A percentile compares a stretch with the other conserved stretches of the same genome.
Conservation (phyloP, 164 flowering plant genomes). For the Piper betle region DNA sequence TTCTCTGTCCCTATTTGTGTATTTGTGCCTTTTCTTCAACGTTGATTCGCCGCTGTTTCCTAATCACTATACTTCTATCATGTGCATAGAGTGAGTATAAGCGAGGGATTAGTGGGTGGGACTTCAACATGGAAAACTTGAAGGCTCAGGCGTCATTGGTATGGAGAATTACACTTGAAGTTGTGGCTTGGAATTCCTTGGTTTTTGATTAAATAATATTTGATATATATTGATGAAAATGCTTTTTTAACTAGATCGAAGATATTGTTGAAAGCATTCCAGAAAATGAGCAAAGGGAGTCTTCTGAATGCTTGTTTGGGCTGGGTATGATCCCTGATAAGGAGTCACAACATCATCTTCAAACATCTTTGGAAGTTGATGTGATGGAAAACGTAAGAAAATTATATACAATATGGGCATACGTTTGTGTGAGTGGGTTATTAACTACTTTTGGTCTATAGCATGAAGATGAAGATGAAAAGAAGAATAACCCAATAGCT, state of each 20-base stretch:
- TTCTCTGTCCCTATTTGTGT: not conserved
- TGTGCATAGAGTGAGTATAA: constrained; percentile 73
- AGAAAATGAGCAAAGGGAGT: constrained; percentile 31
- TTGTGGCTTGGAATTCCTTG: not conserved
- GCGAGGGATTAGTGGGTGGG: constrained; percentile 94
- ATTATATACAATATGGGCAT: not conserved
- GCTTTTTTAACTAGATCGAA: constrained; percentile 39
- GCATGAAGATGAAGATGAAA: constrained; percentile 39
- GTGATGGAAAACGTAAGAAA: constrained; percentile 24
- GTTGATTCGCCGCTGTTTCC: not conserved
- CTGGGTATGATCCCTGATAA: constrained; percentile 18
- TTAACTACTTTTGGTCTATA: constrained; percentile 6
- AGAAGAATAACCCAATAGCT: constrained; percentile 16
- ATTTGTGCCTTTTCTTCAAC: too few relatives aligned
- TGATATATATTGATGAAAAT: not conserved
- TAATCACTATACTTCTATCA: not conserved
- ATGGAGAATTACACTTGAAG: constrained; percentile 4
- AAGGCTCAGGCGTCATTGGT: constrained; percentile 92
- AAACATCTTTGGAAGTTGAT: constrained; percentile 11
- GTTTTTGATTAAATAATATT: too few relatives aligned
- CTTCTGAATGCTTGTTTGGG: constrained; percentile 22
- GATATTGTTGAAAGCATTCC: constrained; percentile 42
- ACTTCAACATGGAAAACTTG: constrained; percentile 82
- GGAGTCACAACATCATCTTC: constrained; percentile 11
- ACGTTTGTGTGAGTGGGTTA: not conserved